Evolutionary conservation across 2,329 filamentous ascomycete genomes (phyloP), one percentile per base, ranked within the genome.

Genomic region (Seiridium cupressi): DNA sequence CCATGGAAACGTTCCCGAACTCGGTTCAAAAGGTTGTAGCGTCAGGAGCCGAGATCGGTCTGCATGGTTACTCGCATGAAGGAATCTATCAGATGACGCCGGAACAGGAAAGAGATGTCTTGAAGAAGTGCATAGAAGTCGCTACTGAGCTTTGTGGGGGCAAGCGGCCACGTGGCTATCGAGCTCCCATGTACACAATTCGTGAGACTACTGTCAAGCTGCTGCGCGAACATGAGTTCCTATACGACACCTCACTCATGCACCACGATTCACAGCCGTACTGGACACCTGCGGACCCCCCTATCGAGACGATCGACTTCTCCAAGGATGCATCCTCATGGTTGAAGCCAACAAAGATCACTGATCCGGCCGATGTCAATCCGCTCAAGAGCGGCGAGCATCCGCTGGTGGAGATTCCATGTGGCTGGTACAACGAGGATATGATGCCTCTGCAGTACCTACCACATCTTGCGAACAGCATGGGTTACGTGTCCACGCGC

Each of bases 401-500:
- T 18, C 32, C 51, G 11, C 7, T 54, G 51, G 35, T 54, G 5
- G 51, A 54, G 51, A 36, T 54, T 10, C 51, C 51, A 6, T 35
- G 32, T 35, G 35, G 51, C 10, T 54, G 51, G 51, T 54, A 54
- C 13, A 54, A 35, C 13, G 51, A 54, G 18, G 51, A 54, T 38
- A 54, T 54, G 51, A 54, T 40, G 51, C 51, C 51, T 4, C 51
- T 54, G 2, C 32, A 40, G 13, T 54, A 36, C 35, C 31, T 36
- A 11, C 79, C 79, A 2, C 74, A 81, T 58, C 72, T 72, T 5
- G 63, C 75, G 1, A 87, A 86, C 61, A 82, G 79, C 2, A 79
- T 82, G 48, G 85, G 85, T 1, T 88, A 86, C 66, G 83, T 87
- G 0, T 81, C 84, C 57, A 79, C 81, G 4, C 75, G 79, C 8